phyloP scores from a whole-genome alignment of 768 basidiomycete genomes.

The Lyophyllum semitale region DNA sequence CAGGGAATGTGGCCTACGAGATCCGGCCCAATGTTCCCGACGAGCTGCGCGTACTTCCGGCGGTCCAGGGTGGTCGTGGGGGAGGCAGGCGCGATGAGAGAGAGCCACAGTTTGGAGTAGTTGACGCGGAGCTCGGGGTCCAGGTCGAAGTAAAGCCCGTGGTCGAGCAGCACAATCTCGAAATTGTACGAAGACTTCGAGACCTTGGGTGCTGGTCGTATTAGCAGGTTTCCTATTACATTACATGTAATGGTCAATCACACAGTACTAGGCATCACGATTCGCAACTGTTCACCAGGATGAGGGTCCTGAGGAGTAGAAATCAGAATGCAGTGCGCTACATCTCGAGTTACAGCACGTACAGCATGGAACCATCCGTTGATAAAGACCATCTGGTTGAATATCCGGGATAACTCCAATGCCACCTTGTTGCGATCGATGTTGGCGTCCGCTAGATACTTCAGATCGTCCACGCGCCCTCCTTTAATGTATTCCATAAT shows the following conservation, averaged over 20 bases:
- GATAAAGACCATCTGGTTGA: slow-evolving; percentile 93
- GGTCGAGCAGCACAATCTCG: slow-evolving; percentile 93
- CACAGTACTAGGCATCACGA: neutral
- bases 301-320: slow-evolving; percentile 71
- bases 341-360: slow-evolving; percentile 26
- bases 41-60: slow-evolving; percentile 83
- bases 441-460: slow-evolving; percentile 74
- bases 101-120: slow-evolving; percentile 89
- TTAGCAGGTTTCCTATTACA: slow-evolving; percentile 79
- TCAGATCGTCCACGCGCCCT: slow-evolving; percentile 84
- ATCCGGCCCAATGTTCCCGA: slow-evolving; percentile 89
- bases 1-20: slow-evolving; percentile 54
- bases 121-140: slow-evolving; percentile 78
- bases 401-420: slow-evolving; percentile 86
- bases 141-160: slow-evolving; percentile 92
- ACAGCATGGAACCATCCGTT: slow-evolving; percentile 91
- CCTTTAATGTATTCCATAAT: slow-evolving; percentile 96
- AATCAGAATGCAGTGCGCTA: neutral
- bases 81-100: slow-evolving; percentile 77
- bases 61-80: slow-evolving; percentile 65
- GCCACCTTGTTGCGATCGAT: slow-evolving; percentile 96
- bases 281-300: slow-evolving; percentile 49
- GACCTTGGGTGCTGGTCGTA: slow-evolving; percentile 64
- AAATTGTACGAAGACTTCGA: slow-evolving; percentile 91
- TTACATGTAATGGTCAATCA: neutral